Percentiles rank a stretch among this genome's conserved stretches.
These are phyloP conservation scores for Trichoderma hamatum DNA, from an alignment of 2,329 filamentous ascomycete genomes.

Conservation along the genomic window DNA sequence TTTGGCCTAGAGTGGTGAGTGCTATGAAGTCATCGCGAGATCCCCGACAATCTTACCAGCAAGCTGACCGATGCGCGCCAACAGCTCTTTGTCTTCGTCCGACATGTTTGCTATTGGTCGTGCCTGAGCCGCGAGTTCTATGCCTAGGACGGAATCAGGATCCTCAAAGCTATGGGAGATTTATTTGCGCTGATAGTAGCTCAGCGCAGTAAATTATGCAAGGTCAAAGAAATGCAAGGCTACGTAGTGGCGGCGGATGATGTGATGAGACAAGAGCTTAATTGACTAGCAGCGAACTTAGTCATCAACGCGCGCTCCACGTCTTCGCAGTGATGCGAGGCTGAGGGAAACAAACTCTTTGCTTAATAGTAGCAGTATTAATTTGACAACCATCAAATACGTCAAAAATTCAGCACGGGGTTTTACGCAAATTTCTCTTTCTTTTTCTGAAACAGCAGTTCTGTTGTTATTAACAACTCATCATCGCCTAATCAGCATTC, in stretches of 20 bases:
- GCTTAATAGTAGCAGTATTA: background rate
- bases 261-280: background rate
- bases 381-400: background rate
- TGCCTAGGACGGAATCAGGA: background rate
- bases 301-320: conserved; percentile 25
- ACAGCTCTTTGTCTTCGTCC: conserved; percentile 55
- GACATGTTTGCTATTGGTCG: conserved; percentile 41
- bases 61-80: conserved; percentile 57
- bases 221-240: conserved; percentile 17
- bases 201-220: conserved; percentile 4
- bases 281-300: background rate
- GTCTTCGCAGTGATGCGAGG: conserved; percentile 10
- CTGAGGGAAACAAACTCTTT: conserved; percentile 2
- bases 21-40: conserved; percentile 24
- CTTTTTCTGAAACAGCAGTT: background rate
- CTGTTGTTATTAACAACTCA: background rate
- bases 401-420: background rate
- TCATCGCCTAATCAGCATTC: background rate
- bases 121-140: background rate
- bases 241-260: background rate
- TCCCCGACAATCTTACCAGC: conserved; percentile 45
- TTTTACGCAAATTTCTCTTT: too few species aligned
- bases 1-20: conserved; percentile 62
- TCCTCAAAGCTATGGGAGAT: background rate
- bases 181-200: background rate